Evolutionary conservation across 805 yeast genomes (phyloP).

Genomic region (Candida ulmi): DNA sequence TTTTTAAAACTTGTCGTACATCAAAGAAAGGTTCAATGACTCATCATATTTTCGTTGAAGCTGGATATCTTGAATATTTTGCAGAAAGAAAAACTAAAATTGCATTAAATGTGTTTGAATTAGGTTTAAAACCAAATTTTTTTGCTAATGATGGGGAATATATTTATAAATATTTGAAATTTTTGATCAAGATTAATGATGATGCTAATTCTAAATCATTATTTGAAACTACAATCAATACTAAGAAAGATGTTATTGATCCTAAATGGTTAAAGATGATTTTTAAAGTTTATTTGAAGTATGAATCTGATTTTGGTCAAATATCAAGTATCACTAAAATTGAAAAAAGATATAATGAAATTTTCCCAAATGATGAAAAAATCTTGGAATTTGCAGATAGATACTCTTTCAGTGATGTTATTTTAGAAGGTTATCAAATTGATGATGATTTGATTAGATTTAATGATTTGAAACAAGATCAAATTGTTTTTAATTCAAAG

Average conservation of each 20-base stretch:
- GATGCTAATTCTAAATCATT: constrained; percentile 70
- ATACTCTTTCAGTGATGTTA: constrained; percentile 25
- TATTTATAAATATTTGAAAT: constrained; percentile 64
- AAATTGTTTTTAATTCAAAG: neutral
- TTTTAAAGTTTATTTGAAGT: constrained; percentile 54
- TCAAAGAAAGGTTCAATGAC: constrained; percentile 42
- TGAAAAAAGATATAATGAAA: constrained; percentile 57
- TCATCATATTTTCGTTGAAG: constrained; percentile 73
- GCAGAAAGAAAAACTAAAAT: constrained; percentile 54
- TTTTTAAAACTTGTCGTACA: constrained; percentile 66
- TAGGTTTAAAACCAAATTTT: constrained; percentile 58
- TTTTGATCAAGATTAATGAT: constrained; percentile 62
- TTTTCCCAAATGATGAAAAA: constrained; percentile 54
- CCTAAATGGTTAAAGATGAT: constrained; percentile 37
- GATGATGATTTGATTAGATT: constrained; percentile 21
- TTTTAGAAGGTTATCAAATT: constrained; percentile 5
- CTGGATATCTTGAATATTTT: constrained; percentile 74
- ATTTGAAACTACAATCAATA: constrained; percentile 71
- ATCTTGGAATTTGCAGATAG: constrained; percentile 32
- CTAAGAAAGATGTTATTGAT: constrained; percentile 23
- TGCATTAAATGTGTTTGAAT: constrained; percentile 70
- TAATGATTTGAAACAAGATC: constrained; percentile 19
- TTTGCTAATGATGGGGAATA: constrained; percentile 51
- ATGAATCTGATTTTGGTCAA: constrained; percentile 69
- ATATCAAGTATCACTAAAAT: constrained; percentile 59